Base-by-base conservation (phyloP, 306 rosid genomes). In the Cercis canadensis region DNA sequence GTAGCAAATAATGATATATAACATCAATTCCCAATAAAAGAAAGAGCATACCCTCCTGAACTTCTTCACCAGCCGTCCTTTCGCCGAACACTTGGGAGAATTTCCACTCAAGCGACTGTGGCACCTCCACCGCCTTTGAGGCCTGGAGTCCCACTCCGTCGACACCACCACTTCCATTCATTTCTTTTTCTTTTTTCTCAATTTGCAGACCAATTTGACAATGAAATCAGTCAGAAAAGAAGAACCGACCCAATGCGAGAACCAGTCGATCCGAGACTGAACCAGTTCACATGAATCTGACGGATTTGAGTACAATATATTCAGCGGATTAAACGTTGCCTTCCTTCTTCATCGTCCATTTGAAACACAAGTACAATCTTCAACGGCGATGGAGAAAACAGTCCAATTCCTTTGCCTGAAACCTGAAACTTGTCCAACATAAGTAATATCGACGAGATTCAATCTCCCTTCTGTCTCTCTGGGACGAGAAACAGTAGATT, bases 1-100 rank as follows among this genome's bases (percentile, higher is more conserved):
- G n/a, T n/a, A n/a, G n/a, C n/a, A n/a, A n/a, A n/a, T n/a, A n/a
- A n/a, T n/a, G n/a, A n/a, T n/a, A n/a, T n/a, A n/a, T n/a, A n/a
- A n/a, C n/a, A n/a, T n/a, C n/a, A n/a, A n/a, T n/a, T n/a, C n/a
- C n/a, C n/a, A n/a, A n/a, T n/a, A n/a, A n/a, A n/a, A n/a, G n/a
- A n/a, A n/a, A n/a, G n/a, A n/a, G n/a, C n/a, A n/a, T n/a, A 95
- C 99, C 99, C 91, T 95, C 99, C 81, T 95, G 99, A 55, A 95
- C 99, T 82, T 95, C 99, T 78, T 95, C 99, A 7, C 99, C 99
- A 17, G 93, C 99, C 46, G 99, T 70, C 8, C 99, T 96, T 74
- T 95, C 99, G 24, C 99, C 99, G 70, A 95, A 95, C 1, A 95
- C 99, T 90, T 95, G 99, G 8, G 99, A 92, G 86, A 95, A 95